A percentile compares a stretch with the other conserved stretches of the same genome.
phyloP scores from a whole-genome alignment of 1,284 basidiomycete species.

The Microbotryum violaceum region DNA sequence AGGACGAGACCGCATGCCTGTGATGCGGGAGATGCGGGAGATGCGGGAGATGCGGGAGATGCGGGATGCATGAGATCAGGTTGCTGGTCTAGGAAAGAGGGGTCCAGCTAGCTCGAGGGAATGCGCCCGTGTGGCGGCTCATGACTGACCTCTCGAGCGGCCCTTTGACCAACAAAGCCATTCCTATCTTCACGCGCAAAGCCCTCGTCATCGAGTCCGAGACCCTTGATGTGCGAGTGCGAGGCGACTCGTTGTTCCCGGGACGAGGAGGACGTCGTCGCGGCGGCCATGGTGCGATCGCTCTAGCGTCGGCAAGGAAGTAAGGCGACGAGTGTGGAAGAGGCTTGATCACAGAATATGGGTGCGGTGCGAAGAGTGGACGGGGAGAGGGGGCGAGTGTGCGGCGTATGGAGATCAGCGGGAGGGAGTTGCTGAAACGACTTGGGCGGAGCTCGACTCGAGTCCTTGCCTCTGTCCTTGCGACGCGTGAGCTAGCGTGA shows the following conservation, averaged over 20 bases:
- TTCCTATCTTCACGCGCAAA: conserved; percentile 62
- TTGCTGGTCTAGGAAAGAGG: not conserved
- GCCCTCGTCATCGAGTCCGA: conserved; percentile 82
- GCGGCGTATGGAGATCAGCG: too few relatives aligned
- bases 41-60: too few relatives aligned
- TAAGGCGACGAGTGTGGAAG: too few relatives aligned
- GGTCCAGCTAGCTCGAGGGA: not conserved
- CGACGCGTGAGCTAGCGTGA: too few relatives aligned
- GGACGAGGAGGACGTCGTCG: not conserved
- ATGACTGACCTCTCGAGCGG: conserved; percentile 72
- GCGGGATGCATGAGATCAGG: not conserved
- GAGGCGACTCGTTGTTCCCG: conserved; percentile 59
- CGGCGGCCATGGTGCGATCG: too few relatives aligned
- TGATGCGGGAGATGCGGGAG: not conserved
- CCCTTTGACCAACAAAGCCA: conserved; percentile 85
- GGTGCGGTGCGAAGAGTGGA: too few relatives aligned
- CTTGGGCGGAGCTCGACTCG: too few relatives aligned
- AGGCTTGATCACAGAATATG: too few relatives aligned
- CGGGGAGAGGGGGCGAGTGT: too few relatives aligned
- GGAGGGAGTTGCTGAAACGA: too few relatives aligned
- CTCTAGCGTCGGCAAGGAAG: too few relatives aligned
- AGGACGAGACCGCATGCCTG: conserved; percentile 85
- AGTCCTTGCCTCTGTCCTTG: too few relatives aligned
- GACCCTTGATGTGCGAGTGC: conserved; percentile 92
- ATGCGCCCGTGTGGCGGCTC: not conserved